Evolutionary conservation across 1,139 yeast genomes (phyloP).

Genomic region (Taphrina communis): DNA sequence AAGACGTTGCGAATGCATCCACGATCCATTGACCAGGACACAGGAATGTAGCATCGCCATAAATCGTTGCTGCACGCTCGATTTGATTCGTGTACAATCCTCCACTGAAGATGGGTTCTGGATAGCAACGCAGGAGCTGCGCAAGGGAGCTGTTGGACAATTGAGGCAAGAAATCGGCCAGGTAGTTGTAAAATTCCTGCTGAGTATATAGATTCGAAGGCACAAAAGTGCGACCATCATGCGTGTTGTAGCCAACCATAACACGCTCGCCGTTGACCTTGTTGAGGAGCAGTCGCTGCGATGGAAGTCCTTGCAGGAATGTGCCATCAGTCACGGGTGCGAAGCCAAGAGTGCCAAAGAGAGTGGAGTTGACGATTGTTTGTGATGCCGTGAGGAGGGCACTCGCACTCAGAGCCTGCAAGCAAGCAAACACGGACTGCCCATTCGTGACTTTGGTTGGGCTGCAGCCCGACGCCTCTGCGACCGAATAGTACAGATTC

Average conservation of each 20-base stretch:
- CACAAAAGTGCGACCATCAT: neutral
- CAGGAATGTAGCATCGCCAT: conserved; percentile 3
- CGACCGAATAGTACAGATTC: neutral
- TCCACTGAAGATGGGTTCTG: conserved; percentile 5
- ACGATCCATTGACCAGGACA: conserved; percentile 22
- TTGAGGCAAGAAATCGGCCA: neutral
- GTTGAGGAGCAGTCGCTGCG: neutral
- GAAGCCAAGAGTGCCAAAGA: conserved; percentile 3
- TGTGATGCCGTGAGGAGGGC: neutral
- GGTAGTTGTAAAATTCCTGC: neutral
- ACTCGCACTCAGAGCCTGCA: neutral
- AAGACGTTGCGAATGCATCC: neutral
- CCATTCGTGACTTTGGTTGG: neutral
- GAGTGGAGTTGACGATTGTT: neutral
- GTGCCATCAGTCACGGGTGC: conserved; percentile 18
- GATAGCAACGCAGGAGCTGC: neutral
- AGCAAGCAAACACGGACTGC: neutral
- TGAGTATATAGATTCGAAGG: neutral
- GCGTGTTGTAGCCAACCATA: neutral
- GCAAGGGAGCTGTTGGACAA: neutral
- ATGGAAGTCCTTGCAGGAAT: neutral
- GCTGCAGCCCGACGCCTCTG: neutral
- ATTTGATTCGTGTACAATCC: conserved; percentile 7
- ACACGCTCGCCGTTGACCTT: neutral
- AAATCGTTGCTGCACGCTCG: conserved; percentile 9